Conservation (phyloP, 495 filamentous ascomycete species). For the Neurospora sp. region DNA sequence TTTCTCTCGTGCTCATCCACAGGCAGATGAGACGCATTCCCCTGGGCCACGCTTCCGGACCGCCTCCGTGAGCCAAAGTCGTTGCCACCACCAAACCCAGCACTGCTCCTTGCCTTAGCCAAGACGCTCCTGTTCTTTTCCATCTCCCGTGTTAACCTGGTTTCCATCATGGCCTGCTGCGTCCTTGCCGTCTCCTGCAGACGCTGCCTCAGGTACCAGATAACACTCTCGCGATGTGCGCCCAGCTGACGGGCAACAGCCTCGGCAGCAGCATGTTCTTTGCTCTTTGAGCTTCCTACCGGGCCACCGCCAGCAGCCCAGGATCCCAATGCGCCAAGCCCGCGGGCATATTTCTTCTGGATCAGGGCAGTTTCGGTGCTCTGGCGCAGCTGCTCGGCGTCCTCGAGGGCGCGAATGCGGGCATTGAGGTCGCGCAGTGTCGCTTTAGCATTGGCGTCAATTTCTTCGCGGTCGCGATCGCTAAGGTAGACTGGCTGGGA, state of each 20-base stretch:
- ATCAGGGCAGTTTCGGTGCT: slow-evolving; percentile 57
- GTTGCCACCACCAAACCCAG: neutral
- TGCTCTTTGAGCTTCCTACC: slow-evolving; percentile 26
- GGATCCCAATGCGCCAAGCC: slow-evolving; percentile 49
- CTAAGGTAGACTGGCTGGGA: slow-evolving; percentile 41
- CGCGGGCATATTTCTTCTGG: slow-evolving; percentile 54
- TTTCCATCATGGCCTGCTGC: slow-evolving; percentile 87
- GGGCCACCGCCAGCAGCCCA: slow-evolving; percentile 60
- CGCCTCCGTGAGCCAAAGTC: neutral
- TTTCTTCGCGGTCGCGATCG: slow-evolving; percentile 61
- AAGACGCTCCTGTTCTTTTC: slow-evolving; percentile 84
- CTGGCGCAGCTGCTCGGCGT: slow-evolving; percentile 72
- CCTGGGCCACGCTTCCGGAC: slow-evolving; percentile 1
- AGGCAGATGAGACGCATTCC: slow-evolving; percentile 11
- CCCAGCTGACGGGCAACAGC: slow-evolving; percentile 48
- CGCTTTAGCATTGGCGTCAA: slow-evolving; percentile 75
- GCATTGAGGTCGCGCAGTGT: slow-evolving; percentile 73
- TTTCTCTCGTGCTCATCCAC: slow-evolving; percentile 31
- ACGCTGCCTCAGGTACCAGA: slow-evolving; percentile 68
- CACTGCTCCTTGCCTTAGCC: slow-evolving; percentile 47
- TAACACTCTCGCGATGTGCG: slow-evolving; percentile 63
- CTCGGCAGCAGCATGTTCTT: slow-evolving; percentile 62
- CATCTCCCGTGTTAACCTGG: slow-evolving; percentile 66
- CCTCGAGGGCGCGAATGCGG: slow-evolving; percentile 64
- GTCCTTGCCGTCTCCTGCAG: slow-evolving; percentile 65